Evolutionary conservation across 768 basidiomycete genomes (phyloP), one percentile per base, ranked within the genome.

Genomic region (Agaricus sinodeliciosus): DNA sequence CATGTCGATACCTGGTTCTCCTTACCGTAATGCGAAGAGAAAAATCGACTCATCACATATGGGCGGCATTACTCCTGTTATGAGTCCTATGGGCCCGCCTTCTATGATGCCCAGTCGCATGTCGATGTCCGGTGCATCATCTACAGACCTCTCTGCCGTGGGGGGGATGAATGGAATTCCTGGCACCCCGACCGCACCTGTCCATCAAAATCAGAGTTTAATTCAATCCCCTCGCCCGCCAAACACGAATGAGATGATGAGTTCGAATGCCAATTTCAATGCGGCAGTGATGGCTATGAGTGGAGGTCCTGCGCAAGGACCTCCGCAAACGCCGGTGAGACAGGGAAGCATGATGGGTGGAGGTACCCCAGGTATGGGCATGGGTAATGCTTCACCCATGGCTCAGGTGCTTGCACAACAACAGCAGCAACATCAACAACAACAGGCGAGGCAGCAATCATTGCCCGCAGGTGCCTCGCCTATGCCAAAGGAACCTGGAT

Each of bases 1-100:
- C 55, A 49, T 57, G 51, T 37, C 48, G 6, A 40, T 51, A 12
- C 37, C 45, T 31, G 39, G 51, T 51, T 67, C 67, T 9, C 68
- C 69, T 9, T 64, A 64, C 27, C 60, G 67, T 19, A 65, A 66
- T 9, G 60, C 65, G 9, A 67, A 67, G 49, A 58, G 67, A 13
- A 68, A 67, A 49, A 64, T 63, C 25, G 62, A 58, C 19, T 63
- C 64, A 19, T 62, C 63, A 25, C 51, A 53, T 46, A 46, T 53
- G 44, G 26, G 35, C 9, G 58, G 46, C 9, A 25, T 43, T 19
- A 49, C 54, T 0, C 43, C 26, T 1, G 27, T 27, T 1, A 50
- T 50, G 26, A 43, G 31, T 35, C 40, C 49, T 18, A 64, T 64
- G 63, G 63, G 60, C 3, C 63, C 63, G 0, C 62, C 58, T 15